Percentiles rank a stretch among this genome's conserved stretches.
Evolutionary conservation across 2,329 filamentous ascomycete species (phyloP).

Genomic region (Paracoccidioides lutzii): DNA sequence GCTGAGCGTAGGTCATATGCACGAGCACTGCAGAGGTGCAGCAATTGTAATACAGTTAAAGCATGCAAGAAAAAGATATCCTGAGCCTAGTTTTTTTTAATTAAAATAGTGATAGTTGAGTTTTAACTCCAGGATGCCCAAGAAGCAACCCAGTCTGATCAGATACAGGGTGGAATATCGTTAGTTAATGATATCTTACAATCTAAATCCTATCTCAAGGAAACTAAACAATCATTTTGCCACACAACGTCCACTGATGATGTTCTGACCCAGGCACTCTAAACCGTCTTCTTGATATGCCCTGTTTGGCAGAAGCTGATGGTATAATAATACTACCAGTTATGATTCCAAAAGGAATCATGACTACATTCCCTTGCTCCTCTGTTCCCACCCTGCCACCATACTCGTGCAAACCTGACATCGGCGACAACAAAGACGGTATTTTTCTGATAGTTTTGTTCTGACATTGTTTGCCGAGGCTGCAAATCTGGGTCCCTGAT

Average conservation of each 20-base stretch:
- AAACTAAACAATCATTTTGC: background rate
- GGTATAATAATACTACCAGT: background rate
- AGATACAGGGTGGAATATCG: too few relatives aligned
- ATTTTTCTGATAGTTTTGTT: background rate
- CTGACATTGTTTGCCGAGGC: background rate
- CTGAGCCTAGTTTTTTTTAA: too few relatives aligned
- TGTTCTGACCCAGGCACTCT: background rate
- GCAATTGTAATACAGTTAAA: too few relatives aligned
- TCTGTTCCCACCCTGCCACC: background rate
- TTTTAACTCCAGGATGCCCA: too few relatives aligned
- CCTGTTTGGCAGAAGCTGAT: background rate
- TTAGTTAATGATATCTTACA: too few relatives aligned
- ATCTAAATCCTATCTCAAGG: background rate
- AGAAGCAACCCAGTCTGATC: too few relatives aligned
- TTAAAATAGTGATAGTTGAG: too few relatives aligned
- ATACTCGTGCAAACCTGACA: background rate
- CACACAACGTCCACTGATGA: background rate
- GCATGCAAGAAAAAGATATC: too few relatives aligned
- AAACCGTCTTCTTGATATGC: background rate
- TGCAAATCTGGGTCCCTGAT: background rate
- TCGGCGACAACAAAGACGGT: background rate
- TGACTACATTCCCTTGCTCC: background rate
- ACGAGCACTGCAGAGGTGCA: too few relatives aligned
- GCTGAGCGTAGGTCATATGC: too few relatives aligned
- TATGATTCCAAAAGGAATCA: background rate